phyloP scores from a whole-genome alignment of 2,329 filamentous ascomycete genomes.

The Pseudonectria buxi region DNA sequence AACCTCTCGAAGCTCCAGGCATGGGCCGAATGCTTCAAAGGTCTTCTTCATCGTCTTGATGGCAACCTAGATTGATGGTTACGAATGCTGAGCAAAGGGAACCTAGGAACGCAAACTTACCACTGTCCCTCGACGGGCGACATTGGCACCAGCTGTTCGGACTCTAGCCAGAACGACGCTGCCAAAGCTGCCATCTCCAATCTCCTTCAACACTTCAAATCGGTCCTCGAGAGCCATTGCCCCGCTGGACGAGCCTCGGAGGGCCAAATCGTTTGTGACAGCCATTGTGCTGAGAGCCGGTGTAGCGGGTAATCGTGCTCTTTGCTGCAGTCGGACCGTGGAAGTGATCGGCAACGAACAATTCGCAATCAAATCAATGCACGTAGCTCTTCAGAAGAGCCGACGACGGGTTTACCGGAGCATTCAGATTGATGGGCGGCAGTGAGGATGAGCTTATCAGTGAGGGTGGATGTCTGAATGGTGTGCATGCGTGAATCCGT shows the following conservation, averaged over 20 bases:
- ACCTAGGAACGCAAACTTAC: slow-evolving; percentile 48
- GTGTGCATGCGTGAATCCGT: slow-evolving; percentile 3
- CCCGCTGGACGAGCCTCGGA: slow-evolving; percentile 56
- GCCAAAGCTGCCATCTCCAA: slow-evolving; percentile 97
- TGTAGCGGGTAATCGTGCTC: no score
- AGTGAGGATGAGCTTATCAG: slow-evolving; percentile 8
- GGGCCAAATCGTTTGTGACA: slow-evolving; percentile 65
- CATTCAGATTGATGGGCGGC: slow-evolving; percentile 26
- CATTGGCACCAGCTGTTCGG: slow-evolving; percentile 78
- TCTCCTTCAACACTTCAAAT: slow-evolving; percentile 95
- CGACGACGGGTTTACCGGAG: slow-evolving; percentile 24
- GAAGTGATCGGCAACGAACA: slow-evolving; percentile 12
- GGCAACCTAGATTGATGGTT: slow-evolving; percentile 60
- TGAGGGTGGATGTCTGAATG: slow-evolving; percentile 5
- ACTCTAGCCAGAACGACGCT: slow-evolving; percentile 90
- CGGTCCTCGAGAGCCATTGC: slow-evolving; percentile 75
- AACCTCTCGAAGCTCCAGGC: slow-evolving; percentile 89
- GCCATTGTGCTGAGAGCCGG: no score
- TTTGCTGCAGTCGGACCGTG: slow-evolving; percentile 16
- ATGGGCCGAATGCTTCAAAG: slow-evolving; percentile 85
- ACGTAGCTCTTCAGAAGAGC: slow-evolving; percentile 32
- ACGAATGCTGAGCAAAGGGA: slow-evolving; percentile 8
- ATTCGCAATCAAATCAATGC: slow-evolving; percentile 20
- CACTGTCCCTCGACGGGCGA: slow-evolving; percentile 85
- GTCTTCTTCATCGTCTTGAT: slow-evolving; percentile 99